These are phyloP conservation scores for Nigrospora sphaerica DNA, from an alignment of 2,329 filamentous ascomycete genomes.

Conservation along the genomic window DNA sequence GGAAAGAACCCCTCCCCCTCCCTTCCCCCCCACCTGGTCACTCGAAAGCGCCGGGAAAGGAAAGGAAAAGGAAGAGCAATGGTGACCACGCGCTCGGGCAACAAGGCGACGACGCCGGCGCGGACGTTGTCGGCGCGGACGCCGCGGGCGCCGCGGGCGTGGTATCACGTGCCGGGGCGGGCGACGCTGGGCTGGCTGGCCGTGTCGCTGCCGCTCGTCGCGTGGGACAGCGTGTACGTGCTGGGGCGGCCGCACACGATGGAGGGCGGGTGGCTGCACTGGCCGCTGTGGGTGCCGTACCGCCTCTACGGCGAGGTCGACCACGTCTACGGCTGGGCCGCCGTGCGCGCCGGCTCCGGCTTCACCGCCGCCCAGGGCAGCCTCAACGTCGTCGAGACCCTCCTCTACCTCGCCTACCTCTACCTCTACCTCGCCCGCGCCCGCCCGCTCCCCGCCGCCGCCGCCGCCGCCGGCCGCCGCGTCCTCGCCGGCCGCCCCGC, in stretches of 20 bases:
- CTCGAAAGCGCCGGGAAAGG: neutral
- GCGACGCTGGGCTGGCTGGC: conserved; percentile 61
- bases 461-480: conserved; percentile 15
- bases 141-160: conserved; percentile 11
- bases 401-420: conserved; percentile 55
- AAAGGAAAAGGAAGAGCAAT: conserved; percentile 10
- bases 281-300: conserved; percentile 70
- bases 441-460: conserved; percentile 8
- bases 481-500: conserved; percentile 34
- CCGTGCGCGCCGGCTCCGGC: conserved; percentile 59
- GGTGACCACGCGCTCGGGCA: conserved; percentile 20
- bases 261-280: conserved; percentile 67
- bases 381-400: conserved; percentile 62
- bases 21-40: neutral
- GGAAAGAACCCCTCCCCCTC: neutral
- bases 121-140: neutral
- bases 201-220: conserved; percentile 68
- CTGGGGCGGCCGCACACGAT: conserved; percentile 75
- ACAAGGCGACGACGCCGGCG: conserved; percentile 2
- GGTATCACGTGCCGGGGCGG: conserved; percentile 38
- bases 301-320: conserved; percentile 74
- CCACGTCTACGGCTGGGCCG: conserved; percentile 73
- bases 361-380: conserved; percentile 71
- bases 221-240: conserved; percentile 78
- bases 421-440: conserved; percentile 24